phyloP scores from a whole-genome alignment of 73 alveolate genomes.

The Tetrahymena thermophila region DNA sequence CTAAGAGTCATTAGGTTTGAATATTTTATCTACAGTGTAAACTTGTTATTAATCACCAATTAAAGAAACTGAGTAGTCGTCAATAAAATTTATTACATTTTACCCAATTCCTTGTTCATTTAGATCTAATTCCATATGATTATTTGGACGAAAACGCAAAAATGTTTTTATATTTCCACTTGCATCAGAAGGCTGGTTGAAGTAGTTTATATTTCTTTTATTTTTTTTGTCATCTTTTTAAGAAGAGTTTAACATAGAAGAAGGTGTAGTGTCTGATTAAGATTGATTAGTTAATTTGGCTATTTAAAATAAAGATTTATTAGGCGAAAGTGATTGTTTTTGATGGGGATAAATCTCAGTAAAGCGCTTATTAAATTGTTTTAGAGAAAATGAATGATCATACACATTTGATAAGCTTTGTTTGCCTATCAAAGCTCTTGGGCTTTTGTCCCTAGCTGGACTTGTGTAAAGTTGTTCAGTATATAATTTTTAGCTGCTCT shows the following conservation, averaged over 20 bases:
- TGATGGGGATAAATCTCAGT: neutral
- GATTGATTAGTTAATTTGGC: neutral
- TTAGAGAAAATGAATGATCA: neutral
- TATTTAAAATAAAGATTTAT: neutral
- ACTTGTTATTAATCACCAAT: neutral
- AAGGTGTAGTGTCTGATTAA: neutral
- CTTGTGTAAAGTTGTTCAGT: neutral
- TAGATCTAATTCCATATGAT: neutral
- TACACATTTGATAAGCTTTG: neutral
- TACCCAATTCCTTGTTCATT: neutral
- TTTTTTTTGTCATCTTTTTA: neutral
- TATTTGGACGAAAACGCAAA: constrained; percentile 2
- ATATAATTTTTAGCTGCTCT: neutral
- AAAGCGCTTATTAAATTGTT: neutral
- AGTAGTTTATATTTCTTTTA: neutral
- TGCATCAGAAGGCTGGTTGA: neutral
- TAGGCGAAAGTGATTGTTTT: neutral
- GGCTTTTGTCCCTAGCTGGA: neutral
- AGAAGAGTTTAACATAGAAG: neutral
- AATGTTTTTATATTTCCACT: neutral
- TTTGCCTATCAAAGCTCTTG: neutral
- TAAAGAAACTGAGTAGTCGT: neutral
- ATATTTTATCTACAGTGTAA: neutral
- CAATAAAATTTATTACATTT: neutral
- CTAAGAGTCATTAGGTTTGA: neutral